Evolutionary conservation across 345 rosid species (phyloP).

Genomic region (Eucalyptus virginea): DNA sequence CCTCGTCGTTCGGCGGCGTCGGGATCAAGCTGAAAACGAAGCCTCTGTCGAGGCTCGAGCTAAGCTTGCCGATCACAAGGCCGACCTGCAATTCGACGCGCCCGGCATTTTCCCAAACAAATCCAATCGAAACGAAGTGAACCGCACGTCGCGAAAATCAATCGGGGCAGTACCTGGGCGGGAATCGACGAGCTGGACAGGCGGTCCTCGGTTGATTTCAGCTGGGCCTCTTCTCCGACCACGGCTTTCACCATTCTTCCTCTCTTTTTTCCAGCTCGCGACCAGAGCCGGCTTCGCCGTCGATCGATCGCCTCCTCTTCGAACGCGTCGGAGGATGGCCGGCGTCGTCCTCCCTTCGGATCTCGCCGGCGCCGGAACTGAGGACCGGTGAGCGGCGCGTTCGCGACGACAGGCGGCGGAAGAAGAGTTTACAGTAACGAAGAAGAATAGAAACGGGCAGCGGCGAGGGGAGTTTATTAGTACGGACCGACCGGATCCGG

Average conservation of each 20-base stretch:
- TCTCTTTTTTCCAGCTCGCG: background rate
- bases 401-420: background rate
- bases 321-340: background rate
- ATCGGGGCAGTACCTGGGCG: conserved; percentile 33
- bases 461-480: background rate
- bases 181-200: conserved; percentile 56
- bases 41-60: conserved; percentile 67
- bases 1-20: conserved; percentile 70
- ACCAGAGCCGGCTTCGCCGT: background rate
- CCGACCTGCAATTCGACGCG: conserved; percentile 46
- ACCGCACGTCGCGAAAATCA: background rate
- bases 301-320: background rate
- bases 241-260: conserved; percentile 74
- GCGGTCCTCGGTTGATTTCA: conserved; percentile 58
- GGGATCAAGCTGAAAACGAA: conserved; percentile 75
- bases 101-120: background rate
- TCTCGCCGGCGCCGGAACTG: background rate
- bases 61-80: conserved; percentile 79
- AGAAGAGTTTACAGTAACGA: background rate
- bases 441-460: background rate
- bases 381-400: background rate
- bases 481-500: background rate
- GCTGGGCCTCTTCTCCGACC: conserved; percentile 72
- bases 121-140: background rate
- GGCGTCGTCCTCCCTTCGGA: background rate